Evolutionary conservation across 2,329 filamentous ascomycete species (phyloP), one percentile per base, ranked within the genome.

Genomic region (Seiridium unicorne): DNA sequence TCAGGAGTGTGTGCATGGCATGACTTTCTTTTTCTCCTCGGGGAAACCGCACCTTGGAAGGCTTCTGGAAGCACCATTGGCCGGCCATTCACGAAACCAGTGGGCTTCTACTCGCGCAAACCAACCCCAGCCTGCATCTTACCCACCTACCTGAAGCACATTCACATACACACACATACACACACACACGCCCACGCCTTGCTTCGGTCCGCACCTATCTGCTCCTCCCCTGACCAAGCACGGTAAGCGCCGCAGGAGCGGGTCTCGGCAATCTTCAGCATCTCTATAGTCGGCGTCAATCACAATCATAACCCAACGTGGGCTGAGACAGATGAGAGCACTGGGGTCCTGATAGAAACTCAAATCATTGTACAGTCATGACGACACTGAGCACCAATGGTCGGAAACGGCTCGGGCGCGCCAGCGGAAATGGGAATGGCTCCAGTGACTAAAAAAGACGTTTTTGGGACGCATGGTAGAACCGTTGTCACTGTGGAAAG

Each of bases 361-460:
- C 49, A 32, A 32, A 51, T 34, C 8, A 51, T 9, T n/a, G 6
- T 36, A 36, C 11, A 44, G 13, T 31, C 36, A 44, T 55, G 51
- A 55, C 51, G 51, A 55, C 51, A 55, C 51, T 13, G 10, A 26
- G n/a, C 9, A 44, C 36, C 36, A 44, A 44, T 44, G 51, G 35
- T 18, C 38, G 36, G 40, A 26, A 38, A 36, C 51, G 36, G 51
- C 18, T 55, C 51, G 51, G 51, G 36, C 55, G 42, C 32, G 13
- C 18, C 42, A 48, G 40, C 55, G 47, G 42, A 57, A 57, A 36
- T 7, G 55, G 44, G 55, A 35, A 47, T 44, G 55, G 42, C 55
- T 13, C 36, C 44, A 42, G 55, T 18, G 55, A 57, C 42, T 57
- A 57, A 57, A 48, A 26, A 57, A 57, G 55, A 57, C 55, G 55